phyloP scores from a whole-genome alignment of 2,329 filamentous ascomycete genomes.

The Bipolaris bicolor region DNA sequence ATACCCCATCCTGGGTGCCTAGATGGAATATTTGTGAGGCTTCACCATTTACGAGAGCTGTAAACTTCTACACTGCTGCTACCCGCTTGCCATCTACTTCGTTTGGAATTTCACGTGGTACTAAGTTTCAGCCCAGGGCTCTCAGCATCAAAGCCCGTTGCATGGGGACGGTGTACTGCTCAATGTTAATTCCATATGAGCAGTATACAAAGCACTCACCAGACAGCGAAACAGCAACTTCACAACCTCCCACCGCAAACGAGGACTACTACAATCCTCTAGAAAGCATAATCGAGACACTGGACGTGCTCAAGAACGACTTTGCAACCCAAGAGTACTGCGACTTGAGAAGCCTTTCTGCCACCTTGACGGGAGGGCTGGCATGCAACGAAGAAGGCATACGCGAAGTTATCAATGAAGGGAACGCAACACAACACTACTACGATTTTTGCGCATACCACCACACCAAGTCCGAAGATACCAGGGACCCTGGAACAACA shows the following conservation, averaged over 20 bases:
- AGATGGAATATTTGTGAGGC: not conserved
- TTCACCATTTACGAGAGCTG: not conserved
- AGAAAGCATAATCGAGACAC: not conserved
- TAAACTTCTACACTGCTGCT: not conserved
- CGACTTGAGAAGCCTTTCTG: not conserved
- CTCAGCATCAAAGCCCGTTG: not conserved
- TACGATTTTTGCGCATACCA: not conserved
- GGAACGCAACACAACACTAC: not conserved
- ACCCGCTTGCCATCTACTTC: not conserved
- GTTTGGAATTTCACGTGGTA: not conserved
- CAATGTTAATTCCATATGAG: not conserved
- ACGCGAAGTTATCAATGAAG: not conserved
- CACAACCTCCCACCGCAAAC: not conserved
- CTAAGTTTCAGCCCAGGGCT: not conserved
- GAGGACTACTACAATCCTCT: not conserved
- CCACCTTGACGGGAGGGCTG: not conserved
- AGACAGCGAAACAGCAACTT: not conserved
- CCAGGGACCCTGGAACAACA: not conserved
- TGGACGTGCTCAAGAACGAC: not conserved
- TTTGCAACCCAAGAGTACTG: not conserved
- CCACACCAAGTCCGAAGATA: not conserved
- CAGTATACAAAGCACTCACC: not conserved
- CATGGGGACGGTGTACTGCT: not conserved
- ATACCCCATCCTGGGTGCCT: not conserved
- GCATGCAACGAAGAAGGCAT: not conserved